phyloP scores from a whole-genome alignment of 2,329 filamentous ascomycete species.

The Chaetothyriales sp. region DNA sequence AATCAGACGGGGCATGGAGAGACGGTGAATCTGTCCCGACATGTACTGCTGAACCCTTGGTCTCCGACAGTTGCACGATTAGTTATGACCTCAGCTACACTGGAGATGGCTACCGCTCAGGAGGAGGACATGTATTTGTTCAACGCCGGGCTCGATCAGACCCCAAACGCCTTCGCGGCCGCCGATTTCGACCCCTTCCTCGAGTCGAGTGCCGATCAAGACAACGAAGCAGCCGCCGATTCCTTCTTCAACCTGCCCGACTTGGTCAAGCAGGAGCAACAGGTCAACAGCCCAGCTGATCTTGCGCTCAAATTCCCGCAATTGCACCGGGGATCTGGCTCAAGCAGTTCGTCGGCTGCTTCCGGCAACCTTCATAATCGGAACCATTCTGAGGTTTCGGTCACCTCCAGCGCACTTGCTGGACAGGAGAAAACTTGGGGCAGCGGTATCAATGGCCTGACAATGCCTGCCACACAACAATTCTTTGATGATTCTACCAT shows the following conservation, averaged over 20 bases:
- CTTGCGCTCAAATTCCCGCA: constrained; percentile 17
- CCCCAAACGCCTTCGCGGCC: constrained; percentile 23
- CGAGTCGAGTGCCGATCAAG: constrained; percentile 14
- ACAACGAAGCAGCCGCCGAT: constrained; percentile 18
- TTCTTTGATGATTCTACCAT: constrained; percentile 26
- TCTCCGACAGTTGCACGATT: background rate
- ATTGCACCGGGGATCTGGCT: constrained; percentile 31
- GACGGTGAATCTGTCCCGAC: background rate
- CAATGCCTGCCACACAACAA: constrained; percentile 26
- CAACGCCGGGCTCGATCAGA: constrained; percentile 24
- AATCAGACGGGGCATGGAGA: background rate
- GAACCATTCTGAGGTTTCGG: constrained; percentile 27
- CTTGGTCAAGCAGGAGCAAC: constrained; percentile 12
- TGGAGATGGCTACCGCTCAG: background rate
- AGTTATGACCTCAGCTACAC: background rate
- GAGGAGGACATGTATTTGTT: constrained; percentile 31
- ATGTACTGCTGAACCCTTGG: background rate
- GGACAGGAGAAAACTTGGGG: constrained; percentile 13
- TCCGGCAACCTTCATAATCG: constrained; percentile 28
- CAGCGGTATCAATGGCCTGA: constrained; percentile 20
- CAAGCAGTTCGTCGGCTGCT: constrained; percentile 30
- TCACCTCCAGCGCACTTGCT: constrained; percentile 26
- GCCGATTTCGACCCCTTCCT: constrained; percentile 31
- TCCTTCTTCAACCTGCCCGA: constrained; percentile 18
- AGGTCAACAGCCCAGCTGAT: constrained; percentile 17